Conservation (phyloP, 192 early-diverging fungal species). For the Irineochytrium annulatum region DNA sequence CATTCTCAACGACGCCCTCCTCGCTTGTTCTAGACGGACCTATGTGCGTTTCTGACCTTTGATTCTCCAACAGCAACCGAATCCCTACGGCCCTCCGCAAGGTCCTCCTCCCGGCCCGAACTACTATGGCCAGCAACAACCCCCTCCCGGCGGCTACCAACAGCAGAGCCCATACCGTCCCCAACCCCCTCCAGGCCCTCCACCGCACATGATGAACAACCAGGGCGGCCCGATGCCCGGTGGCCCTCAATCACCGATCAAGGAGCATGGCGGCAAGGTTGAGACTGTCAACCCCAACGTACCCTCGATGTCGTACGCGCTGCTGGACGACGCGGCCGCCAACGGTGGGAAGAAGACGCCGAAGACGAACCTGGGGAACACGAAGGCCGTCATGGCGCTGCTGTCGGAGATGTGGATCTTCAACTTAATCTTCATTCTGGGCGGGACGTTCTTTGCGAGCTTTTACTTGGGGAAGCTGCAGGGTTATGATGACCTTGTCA, state of each 20-base stretch:
- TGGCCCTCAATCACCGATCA: not conserved
- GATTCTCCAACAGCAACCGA: too few species aligned
- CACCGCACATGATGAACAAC: not conserved
- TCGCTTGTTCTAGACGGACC: too few species aligned
- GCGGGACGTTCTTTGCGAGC: slow-evolving; percentile 41
- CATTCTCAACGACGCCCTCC: too few species aligned
- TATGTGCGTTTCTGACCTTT: too few species aligned
- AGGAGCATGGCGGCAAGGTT: not conserved
- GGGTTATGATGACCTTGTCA: slow-evolving; percentile 39
- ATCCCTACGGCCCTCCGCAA: too few species aligned
- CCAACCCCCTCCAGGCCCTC: not conserved
- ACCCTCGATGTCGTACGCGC: slow-evolving; percentile 40
- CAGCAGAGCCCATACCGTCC: not conserved
- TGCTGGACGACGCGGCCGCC: slow-evolving; percentile 22
- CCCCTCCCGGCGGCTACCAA: not conserved
- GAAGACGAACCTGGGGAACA: slow-evolving; percentile 54
- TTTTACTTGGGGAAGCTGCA: slow-evolving; percentile 37
- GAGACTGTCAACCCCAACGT: slow-evolving; percentile 6
- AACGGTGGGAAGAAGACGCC: slow-evolving; percentile 7
- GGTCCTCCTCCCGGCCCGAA: too few species aligned
- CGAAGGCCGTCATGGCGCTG: slow-evolving; percentile 46
- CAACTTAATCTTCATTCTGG: slow-evolving; percentile 41
- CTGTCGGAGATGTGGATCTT: slow-evolving; percentile 55
- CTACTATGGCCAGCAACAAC: too few species aligned
- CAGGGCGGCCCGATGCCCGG: not conserved